phyloP scores from a whole-genome alignment of 2,329 filamentous ascomycete species.

The Aspergillus glaucus region DNA sequence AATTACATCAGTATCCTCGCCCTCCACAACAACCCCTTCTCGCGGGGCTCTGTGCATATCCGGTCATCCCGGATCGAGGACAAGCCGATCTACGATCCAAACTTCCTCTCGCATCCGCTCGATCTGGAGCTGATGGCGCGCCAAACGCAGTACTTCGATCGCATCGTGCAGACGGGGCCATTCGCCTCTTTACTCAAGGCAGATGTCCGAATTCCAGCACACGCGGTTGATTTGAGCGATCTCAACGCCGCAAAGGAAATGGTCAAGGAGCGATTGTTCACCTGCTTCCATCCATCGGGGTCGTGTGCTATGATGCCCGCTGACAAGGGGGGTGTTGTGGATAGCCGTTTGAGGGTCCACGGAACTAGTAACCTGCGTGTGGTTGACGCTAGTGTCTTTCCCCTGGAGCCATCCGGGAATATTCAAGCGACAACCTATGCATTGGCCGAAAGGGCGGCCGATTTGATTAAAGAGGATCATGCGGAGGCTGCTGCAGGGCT shows the following conservation, averaged over 20 bases:
- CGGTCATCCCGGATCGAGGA: conserved; percentile 24
- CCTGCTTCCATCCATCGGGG: conserved; percentile 23
- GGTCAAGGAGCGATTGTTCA: conserved; percentile 15
- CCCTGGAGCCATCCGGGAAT: conserved; percentile 30
- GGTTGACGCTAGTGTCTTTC: conserved; percentile 31
- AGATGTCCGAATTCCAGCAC: conserved; percentile 6
- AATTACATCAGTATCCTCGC: conserved; percentile 17
- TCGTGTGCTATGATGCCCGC: conserved; percentile 29
- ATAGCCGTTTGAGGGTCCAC: conserved; percentile 19
- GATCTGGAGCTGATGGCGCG: conserved; percentile 38
- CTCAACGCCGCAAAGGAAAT: conserved; percentile 14
- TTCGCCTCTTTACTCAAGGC: conserved; percentile 13
- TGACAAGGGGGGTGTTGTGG: conserved; percentile 24
- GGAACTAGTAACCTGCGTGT: conserved; percentile 27
- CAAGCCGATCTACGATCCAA: conserved; percentile 40
- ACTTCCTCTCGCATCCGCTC: conserved; percentile 38
- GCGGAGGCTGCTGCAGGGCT: too few species aligned
- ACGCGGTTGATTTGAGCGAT: conserved; percentile 6
- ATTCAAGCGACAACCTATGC: conserved; percentile 34
- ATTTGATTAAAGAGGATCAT: conserved; percentile 15
- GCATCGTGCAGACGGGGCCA: conserved; percentile 15
- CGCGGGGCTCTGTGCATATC: conserved; percentile 25
- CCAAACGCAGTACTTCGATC: conserved; percentile 20
- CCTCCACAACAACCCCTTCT: conserved; percentile 28
- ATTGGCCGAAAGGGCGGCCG: conserved; percentile 26